Evolutionary conservation across 495 filamentous ascomycete species (phyloP).

Genomic region (Penicillium longicatenatum): DNA sequence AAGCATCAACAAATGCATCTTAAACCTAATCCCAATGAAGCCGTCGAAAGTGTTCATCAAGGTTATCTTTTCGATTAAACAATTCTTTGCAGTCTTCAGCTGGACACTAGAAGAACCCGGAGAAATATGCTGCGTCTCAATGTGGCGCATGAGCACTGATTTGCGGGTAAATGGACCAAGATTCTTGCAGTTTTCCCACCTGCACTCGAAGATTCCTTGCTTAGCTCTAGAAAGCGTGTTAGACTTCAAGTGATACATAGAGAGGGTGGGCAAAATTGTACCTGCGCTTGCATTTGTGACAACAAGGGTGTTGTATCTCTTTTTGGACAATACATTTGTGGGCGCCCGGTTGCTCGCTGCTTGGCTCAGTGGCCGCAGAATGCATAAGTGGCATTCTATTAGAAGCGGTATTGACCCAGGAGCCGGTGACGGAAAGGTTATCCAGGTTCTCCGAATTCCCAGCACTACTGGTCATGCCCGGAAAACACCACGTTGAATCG

Average conservation of each 20-base stretch:
- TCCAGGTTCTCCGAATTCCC: background rate
- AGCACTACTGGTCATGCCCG: background rate
- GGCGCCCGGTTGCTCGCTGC: background rate
- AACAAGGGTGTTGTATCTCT: background rate
- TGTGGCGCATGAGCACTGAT: conserved; percentile 16
- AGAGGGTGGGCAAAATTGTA: background rate
- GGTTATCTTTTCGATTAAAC: conserved; percentile 15
- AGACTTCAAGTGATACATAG: background rate
- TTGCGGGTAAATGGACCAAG: conserved; percentile 8
- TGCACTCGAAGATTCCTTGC: background rate
- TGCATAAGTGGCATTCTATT: background rate
- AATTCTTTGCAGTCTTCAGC: background rate
- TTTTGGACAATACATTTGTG: too few relatives aligned
- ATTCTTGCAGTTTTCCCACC: conserved; percentile 11
- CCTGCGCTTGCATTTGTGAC: background rate
- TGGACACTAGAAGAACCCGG: conserved; percentile 11
- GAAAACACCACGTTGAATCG: background rate
- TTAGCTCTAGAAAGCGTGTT: background rate
- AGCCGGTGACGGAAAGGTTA: background rate
- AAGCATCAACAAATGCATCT: background rate
- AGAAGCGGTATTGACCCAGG: background rate
- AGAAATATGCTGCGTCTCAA: conserved; percentile 17
- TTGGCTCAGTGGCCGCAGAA: background rate
- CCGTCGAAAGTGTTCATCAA: conserved; percentile 1
- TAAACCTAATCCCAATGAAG: conserved; percentile 4